Percentiles rank a stretch among this genome's conserved stretches.
These are phyloP conservation scores for Aspergillus ostianus DNA, from an alignment of 495 filamentous ascomycete genomes.

Conservation along the genomic window DNA sequence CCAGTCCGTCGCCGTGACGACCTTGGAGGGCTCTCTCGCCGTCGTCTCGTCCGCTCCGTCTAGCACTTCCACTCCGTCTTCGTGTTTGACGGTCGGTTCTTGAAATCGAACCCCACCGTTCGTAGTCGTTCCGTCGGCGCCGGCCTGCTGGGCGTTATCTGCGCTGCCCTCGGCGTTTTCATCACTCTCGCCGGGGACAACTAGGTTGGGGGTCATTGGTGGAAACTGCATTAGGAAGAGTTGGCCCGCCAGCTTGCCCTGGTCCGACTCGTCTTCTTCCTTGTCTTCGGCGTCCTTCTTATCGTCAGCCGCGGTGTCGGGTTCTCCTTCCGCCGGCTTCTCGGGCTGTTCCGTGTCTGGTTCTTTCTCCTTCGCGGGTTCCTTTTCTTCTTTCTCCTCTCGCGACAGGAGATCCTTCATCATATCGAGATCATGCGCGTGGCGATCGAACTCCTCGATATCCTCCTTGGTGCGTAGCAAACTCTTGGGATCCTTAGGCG, in stretches of 20 bases:
- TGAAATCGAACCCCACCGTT: constrained; percentile 6
- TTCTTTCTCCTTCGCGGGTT: constrained; percentile 14
- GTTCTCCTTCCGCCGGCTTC: constrained; percentile 6
- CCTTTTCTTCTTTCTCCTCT: constrained; percentile 21
- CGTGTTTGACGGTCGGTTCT: constrained; percentile 32
- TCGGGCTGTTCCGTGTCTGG: constrained; percentile 15
- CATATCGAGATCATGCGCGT: constrained; percentile 38
- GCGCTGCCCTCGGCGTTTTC: constrained; percentile 16
- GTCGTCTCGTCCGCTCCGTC: constrained; percentile 24
- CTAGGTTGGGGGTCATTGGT: constrained; percentile 51
- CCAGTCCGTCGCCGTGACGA: constrained; percentile 41
- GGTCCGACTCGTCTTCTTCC: constrained; percentile 27
- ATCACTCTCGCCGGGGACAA: constrained; percentile 26
- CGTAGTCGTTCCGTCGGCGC: background rate
- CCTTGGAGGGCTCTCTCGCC: constrained; percentile 18
- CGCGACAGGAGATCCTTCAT: constrained; percentile 36
- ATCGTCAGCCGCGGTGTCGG: constrained; percentile 12
- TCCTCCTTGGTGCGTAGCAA: constrained; percentile 46
- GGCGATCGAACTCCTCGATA: constrained; percentile 47
- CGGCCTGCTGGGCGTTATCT: constrained; percentile 10
- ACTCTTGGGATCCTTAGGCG: constrained; percentile 33
- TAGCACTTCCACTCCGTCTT: constrained; percentile 32
- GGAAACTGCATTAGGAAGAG: constrained; percentile 58
- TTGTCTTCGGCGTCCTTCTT: constrained; percentile 20
- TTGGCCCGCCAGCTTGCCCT: constrained; percentile 38